A percentile compares a stretch with the other conserved stretches of the same genome.
phyloP scores from a whole-genome alignment of 768 basidiomycete species.

The Galerina marginata region DNA sequence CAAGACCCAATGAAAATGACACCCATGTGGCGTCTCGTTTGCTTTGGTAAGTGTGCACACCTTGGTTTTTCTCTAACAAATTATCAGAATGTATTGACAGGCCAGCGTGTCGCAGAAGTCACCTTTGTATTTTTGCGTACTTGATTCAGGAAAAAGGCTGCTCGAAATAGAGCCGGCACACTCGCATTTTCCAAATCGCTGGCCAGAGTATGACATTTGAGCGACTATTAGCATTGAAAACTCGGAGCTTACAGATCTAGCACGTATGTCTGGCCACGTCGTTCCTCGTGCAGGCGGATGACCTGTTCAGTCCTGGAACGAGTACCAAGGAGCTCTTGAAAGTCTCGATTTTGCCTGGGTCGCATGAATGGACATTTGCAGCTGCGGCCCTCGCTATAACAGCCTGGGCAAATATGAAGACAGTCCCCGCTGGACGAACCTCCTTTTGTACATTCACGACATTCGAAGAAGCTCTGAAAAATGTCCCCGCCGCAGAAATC shows the following conservation, averaged over 20 bases:
- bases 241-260: constrained; percentile 14
- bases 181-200: constrained; percentile 7
- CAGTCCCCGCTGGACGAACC: constrained; percentile 42
- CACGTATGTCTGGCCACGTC: neutral
- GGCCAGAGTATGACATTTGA: neutral
- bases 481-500: constrained; percentile 86
- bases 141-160: constrained; percentile 34
- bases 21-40: neutral
- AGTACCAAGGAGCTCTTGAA: constrained; percentile 45
- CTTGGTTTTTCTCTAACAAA: neutral
- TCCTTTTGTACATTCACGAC: constrained; percentile 47
- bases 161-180: constrained; percentile 29
- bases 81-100: constrained; percentile 3
- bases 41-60: neutral
- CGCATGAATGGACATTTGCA: constrained; percentile 68
- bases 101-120: neutral
- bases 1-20: constrained; percentile 29
- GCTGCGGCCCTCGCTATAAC: constrained; percentile 80
- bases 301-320: constrained; percentile 14
- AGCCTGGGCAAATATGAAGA: constrained; percentile 66
- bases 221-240: neutral
- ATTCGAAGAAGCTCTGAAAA: constrained; percentile 84
- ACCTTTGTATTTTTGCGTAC: constrained; percentile 15
- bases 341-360: constrained; percentile 61
- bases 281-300: constrained; percentile 13